Conservation (phyloP, 2,329 filamentous ascomycete species). For the Botrytis paeoniae region DNA sequence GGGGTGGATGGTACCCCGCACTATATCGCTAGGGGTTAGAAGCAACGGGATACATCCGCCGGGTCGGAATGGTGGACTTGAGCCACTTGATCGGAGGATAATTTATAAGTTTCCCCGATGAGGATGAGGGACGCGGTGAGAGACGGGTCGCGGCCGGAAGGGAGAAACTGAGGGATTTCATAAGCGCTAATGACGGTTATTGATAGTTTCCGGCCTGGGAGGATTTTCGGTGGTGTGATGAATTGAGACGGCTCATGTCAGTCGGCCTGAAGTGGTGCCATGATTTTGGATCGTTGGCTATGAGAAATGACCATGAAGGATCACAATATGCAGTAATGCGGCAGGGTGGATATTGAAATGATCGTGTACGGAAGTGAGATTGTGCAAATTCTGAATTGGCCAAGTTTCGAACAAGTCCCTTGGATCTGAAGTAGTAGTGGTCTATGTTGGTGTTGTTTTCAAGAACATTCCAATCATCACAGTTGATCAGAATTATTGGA, state of each 20-base stretch:
- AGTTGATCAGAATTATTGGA: background rate
- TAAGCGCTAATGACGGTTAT: background rate
- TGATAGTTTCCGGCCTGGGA: background rate
- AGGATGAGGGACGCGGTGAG: background rate
- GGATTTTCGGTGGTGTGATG: background rate
- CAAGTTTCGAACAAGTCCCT: too few relatives aligned
- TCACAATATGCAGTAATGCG: background rate
- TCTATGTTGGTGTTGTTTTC: background rate
- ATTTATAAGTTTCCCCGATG: background rate
- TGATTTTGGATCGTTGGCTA: too few relatives aligned
- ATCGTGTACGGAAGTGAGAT: background rate
- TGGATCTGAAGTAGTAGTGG: background rate
- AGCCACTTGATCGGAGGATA: background rate
- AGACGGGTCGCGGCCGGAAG: background rate
- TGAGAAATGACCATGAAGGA: background rate
- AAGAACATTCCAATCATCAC: background rate
- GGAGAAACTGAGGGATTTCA: background rate
- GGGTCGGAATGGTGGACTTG: background rate
- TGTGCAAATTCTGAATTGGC: background rate
- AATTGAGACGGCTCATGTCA: background rate
- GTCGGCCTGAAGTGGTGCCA: background rate
- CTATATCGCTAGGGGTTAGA: background rate
- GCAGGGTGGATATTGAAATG: too few relatives aligned
- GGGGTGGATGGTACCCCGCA: constrained; percentile 3
- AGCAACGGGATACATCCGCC: background rate